phyloP scores from a whole-genome alignment of 2,329 filamentous ascomycete species.

The Akanthomyces lecanii region DNA sequence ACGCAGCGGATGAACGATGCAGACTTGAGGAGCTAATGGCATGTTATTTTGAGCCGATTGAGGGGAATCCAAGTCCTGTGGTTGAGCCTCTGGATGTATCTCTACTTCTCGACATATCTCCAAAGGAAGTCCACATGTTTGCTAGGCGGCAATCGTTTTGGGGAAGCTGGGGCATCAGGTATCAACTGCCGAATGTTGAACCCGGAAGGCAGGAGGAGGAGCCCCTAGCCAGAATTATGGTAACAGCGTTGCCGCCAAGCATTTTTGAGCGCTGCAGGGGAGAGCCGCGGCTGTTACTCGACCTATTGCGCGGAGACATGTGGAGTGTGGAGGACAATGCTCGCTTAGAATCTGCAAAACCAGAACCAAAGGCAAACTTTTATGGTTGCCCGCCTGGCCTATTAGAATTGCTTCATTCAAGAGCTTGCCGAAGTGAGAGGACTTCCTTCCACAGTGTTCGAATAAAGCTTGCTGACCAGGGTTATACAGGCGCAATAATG shows the following conservation, averaged over 20 bases:
- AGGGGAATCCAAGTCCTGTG: slow-evolving; percentile 29
- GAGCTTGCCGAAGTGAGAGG: slow-evolving; percentile 63
- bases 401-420: slow-evolving; percentile 70
- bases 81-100: slow-evolving; percentile 42
- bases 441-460: rapidly evolving
- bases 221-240: slow-evolving; percentile 33
- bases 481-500: slow-evolving; percentile 62
- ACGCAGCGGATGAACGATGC: slow-evolving; percentile 87
- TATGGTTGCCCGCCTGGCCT: slow-evolving; percentile 70
- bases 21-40: slow-evolving; percentile 69
- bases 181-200: slow-evolving; percentile 38
- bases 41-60: slow-evolving; percentile 39
- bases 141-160: slow-evolving; percentile 53
- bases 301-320: slow-evolving; percentile 69
- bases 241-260: slow-evolving; percentile 61
- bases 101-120: slow-evolving; percentile 61
- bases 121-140: slow-evolving; percentile 58
- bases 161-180: slow-evolving; percentile 68
- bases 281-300: slow-evolving; percentile 67
- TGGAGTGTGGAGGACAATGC: slow-evolving; percentile 58
- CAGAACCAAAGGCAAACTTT: slow-evolving; percentile 37
- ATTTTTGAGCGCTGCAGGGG: slow-evolving; percentile 72
- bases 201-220: background rate
- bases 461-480: slow-evolving; percentile 14
- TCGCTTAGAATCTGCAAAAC: background rate